These are phyloP conservation scores for Verticillium longisporum DNA, from an alignment of 2,329 filamentous ascomycete genomes.

Conservation along the genomic window DNA sequence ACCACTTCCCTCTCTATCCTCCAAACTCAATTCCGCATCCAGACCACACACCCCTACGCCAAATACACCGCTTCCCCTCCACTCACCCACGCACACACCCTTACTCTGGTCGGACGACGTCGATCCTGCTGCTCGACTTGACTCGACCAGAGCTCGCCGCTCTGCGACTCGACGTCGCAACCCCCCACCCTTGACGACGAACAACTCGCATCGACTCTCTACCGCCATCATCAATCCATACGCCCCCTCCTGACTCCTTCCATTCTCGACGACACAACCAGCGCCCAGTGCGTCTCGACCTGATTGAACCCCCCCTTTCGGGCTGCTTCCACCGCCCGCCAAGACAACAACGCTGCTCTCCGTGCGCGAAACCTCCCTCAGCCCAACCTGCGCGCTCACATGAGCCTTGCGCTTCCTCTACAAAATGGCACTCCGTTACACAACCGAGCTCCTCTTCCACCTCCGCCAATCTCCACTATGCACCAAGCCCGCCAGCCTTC, in stretches of 20 bases:
- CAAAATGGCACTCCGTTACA: constrained; percentile 59
- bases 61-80: neutral
- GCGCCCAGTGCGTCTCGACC: neutral
- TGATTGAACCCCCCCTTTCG: neutral
- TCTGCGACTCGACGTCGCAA: neutral
- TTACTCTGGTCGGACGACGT: neutral
- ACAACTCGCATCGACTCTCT: neutral
- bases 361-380: neutral
- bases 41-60: neutral
- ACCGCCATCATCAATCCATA: neutral
- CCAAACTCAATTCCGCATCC: neutral
- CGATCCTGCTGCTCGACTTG: neutral
- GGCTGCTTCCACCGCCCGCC: neutral
- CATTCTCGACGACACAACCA: neutral
- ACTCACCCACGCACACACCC: neutral
- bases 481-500: constrained; percentile 69
- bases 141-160: neutral
- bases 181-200: neutral
- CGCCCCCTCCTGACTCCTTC: neutral
- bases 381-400: constrained; percentile 12
- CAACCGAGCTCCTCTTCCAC: constrained; percentile 66
- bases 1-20: neutral
- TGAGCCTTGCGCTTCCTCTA: constrained; percentile 28
- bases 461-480: constrained; percentile 79
- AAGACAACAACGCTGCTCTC: neutral